Conservation (phyloP, 768 basidiomycete species). For the Auriscalpium vulgare region DNA sequence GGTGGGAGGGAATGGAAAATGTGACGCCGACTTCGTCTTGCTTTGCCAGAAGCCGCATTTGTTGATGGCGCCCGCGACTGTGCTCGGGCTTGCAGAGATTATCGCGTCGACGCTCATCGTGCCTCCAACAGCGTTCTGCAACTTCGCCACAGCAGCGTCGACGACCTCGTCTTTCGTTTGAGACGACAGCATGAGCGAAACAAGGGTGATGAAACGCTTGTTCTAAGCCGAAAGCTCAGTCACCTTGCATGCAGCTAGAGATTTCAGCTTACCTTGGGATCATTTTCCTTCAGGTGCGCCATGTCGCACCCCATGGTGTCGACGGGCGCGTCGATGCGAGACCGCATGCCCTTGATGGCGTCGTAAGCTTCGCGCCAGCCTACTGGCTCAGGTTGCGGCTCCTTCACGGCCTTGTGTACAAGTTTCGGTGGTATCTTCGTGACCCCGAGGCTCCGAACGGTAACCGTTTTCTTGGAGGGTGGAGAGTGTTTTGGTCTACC, state of each 20-base stretch:
- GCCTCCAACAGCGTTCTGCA: slow-evolving; percentile 69
- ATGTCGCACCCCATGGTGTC: slow-evolving; percentile 88
- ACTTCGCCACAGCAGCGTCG: slow-evolving; percentile 65
- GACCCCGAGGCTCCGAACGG: too few species aligned
- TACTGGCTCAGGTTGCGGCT: slow-evolving; percentile 59
- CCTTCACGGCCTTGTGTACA: slow-evolving; percentile 43
- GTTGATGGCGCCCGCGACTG: slow-evolving; percentile 66
- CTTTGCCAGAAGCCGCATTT: slow-evolving; percentile 93
- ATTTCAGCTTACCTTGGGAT: slow-evolving; percentile 47
- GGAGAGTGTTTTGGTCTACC: too few species aligned
- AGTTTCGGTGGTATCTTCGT: slow-evolving; percentile 28
- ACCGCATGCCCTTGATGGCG: slow-evolving; percentile 72
- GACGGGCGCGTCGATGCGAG: slow-evolving; percentile 70
- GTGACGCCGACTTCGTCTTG: slow-evolving; percentile 64
- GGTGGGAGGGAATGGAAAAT: neutral
- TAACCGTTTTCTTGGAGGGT: too few species aligned
- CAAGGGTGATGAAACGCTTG: slow-evolving; percentile 73
- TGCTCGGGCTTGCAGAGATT: slow-evolving; percentile 50
- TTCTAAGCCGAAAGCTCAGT: slow-evolving; percentile 37
- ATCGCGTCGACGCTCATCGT: slow-evolving; percentile 67
- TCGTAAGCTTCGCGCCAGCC: slow-evolving; percentile 66
- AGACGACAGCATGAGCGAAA: slow-evolving; percentile 91
- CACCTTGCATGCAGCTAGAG: too few species aligned
- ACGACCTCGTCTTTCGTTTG: slow-evolving; percentile 94
- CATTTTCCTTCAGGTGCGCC: slow-evolving; percentile 52